Base-by-base conservation (phyloP, 768 basidiomycete genomes). In the Boletus bicolor region DNA sequence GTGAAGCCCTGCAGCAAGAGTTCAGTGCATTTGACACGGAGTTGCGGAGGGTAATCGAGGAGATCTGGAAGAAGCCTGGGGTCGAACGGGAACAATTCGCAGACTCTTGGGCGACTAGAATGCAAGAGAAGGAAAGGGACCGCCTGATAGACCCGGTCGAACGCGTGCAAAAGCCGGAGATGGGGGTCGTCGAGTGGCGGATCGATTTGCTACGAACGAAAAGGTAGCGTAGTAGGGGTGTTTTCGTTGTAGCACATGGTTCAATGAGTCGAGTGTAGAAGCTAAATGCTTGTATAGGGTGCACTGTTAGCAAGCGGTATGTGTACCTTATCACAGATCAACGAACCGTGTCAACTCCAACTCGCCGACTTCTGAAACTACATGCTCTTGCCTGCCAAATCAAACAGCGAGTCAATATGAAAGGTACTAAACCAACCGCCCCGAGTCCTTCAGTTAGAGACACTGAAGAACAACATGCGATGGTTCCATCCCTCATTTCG, bases 1-100 rank as follows among this genome's bases (percentile, higher is more conserved):
- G 87, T 0, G 60, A 67, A 37, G 74, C 71, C 2, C 72, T 97
- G 54, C 92, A 96, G 68, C 63, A 72, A 5, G 81, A 84, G 43
- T 71, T 92, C 1, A 57, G 62, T 4, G 69, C 71, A 0, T 87
- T 95, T 56, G 80, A 85, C 57, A 60, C 57, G 32, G 85, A 87
- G 70, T 64, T 89, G 12, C 69, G 73, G 9, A 73, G 74, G 17
- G 80, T 81, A 7, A 66, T 91, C 14, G 83, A 86, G 14, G 84
- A 83, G 55, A 79, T 88, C 9, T 93, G 91, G 91, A 75, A 71
- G 48, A 78, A 75, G 59, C 58, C 75, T 11, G 59, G 32, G 24
- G 36, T 9, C 6, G 59, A 70, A 11, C 73, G 70, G 19, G 71
- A 65, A 19, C 64, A 58, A 7, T 59, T 64, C 3, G 58, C 53